Evolutionary conservation across 305 asterid genomes (phyloP).

Genomic region (Nicotiana rustica): DNA sequence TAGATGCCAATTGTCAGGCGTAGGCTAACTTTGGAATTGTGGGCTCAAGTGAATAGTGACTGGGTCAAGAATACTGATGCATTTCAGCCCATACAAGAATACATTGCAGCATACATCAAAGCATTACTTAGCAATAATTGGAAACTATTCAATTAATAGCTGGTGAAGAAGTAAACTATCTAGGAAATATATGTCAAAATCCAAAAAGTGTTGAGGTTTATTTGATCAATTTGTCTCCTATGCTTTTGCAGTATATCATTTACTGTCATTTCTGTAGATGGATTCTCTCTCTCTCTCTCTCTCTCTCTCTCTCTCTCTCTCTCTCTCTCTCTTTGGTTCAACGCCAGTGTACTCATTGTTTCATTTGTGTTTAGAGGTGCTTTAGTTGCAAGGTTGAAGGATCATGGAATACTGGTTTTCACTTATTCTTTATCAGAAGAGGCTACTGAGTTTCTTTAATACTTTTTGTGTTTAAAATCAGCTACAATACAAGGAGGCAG

Average conservation of each 20-base stretch:
- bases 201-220: neutral
- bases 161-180: neutral
- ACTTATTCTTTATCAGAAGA: neutral
- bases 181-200: neutral
- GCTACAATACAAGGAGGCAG: constrained; percentile 96
- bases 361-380: neutral
- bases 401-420: neutral
- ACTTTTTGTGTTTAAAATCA: constrained; percentile 43
- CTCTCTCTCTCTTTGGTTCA: neutral
- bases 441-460: neutral
- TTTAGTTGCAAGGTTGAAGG: constrained; percentile 18
- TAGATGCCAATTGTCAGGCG: neutral
- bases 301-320: no score
- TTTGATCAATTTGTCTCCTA: constrained; percentile 12
- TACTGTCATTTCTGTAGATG: neutral
- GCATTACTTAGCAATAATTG: neutral
- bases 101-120: neutral
- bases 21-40: neutral
- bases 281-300: neutral
- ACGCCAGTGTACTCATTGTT: neutral
- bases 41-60: neutral
- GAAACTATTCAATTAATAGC: constrained; percentile 1
- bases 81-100: no score
- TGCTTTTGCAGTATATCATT: neutral
- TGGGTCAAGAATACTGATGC: neutral